A percentile compares a stretch with the other conserved stretches of the same genome.
Conservation (phyloP, 116 monocot genomes). For the Dioscorea cayenensis region DNA sequence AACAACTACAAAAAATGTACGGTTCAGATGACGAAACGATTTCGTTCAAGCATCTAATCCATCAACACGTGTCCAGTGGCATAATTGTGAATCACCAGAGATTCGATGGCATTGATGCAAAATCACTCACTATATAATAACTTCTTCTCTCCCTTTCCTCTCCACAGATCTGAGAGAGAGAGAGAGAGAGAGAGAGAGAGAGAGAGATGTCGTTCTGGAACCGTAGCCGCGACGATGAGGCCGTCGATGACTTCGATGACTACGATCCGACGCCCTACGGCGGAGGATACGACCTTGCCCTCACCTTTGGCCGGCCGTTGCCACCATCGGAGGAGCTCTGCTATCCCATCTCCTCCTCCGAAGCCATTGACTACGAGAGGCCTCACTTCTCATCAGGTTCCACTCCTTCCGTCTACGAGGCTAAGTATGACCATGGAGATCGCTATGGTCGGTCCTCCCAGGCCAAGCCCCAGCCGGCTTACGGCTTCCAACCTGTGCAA, state of each 20-base stretch:
- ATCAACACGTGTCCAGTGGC: too few species aligned
- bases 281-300: constrained; percentile 74
- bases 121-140: too few species aligned
- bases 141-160: too few species aligned
- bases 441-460: constrained; percentile 18
- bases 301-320: constrained; percentile 78
- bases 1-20: too few species aligned
- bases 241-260: constrained; percentile 63
- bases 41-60: too few species aligned
- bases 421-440: constrained; percentile 8
- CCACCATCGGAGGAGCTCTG: constrained; percentile 77
- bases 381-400: constrained; percentile 50
- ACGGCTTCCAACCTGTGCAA: constrained; percentile 15
- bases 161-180: too few species aligned
- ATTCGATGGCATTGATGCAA: too few species aligned
- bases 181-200: too few species aligned
- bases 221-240: constrained; percentile 14
- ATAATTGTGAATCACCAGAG: too few species aligned
- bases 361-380: constrained; percentile 36
- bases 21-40: too few species aligned
- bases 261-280: constrained; percentile 90
- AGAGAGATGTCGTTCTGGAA: constrained; percentile 7
- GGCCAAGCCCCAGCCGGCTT: constrained; percentile 31
- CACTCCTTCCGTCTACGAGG: constrained; percentile 23
- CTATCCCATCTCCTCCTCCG: constrained; percentile 39